Evolutionary conservation across 2,329 filamentous ascomycete species (phyloP), one percentile per base, ranked within the genome.

Genomic region (Colletotrichum sojae): DNA sequence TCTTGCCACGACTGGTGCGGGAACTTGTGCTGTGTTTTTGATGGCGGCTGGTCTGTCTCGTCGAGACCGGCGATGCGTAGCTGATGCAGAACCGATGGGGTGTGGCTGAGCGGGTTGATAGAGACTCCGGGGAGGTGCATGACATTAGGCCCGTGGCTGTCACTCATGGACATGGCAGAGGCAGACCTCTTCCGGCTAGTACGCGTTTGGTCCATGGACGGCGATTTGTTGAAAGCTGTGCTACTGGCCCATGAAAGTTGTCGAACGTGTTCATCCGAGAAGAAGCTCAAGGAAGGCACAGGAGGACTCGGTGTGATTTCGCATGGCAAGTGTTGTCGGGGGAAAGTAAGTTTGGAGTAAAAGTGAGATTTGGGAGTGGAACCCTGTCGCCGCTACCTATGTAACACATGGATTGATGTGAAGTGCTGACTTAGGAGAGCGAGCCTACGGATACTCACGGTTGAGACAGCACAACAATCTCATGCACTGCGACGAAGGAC

Each of bases 31-130:
- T 79, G 76, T 53, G 69, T 74, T 64, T 69, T 75, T 13, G 75
- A 80, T 10, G 79, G 86, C 45, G 80, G 77, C n/a, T 76, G 80
- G 27, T 88, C 83, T 56, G 82, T 77, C 12, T 86, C 80, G 5
- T 81, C 76, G 40, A 90, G 78, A 4, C 89, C 89, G 3, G 88
- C 89, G 2, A 86, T 73, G 31, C 79, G 76, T 62, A 90, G 84
- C 73, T 91, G 89, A 52, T 76, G 79, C 57, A 89, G 83, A 43
- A 85, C 83, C 57, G 79, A 76, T 0, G 85, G 86, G 2, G 83
- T 80, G 72, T 90, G 84, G 73, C 86, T 89, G 73, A 86, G 68
- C 18, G 88, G 87, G 74, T 89, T 89, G 75, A 87, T 86, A 62
- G 79, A 74, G 54, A 79, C 77, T 15, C 73, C 70, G 1, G 78